Base-by-base conservation (phyloP, 352 stramenopile species). In the Globisporangium yorkense region DNA sequence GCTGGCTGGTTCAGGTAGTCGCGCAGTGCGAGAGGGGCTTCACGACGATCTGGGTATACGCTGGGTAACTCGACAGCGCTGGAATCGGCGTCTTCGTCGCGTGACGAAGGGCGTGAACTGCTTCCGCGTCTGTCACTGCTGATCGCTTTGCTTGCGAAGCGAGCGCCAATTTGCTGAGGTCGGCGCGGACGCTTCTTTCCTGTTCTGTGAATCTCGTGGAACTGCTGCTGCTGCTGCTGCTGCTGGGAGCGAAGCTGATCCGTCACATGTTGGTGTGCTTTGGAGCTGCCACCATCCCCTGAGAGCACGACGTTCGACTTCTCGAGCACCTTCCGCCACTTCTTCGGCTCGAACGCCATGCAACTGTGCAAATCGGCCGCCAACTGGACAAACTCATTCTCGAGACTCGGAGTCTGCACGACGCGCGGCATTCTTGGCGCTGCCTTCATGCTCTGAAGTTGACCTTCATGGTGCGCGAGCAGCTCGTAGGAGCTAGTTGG, bases 291-390 rank as follows among this genome's bases (percentile, higher is more conserved):
- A 29, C 40, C 47, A 20, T 29, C 21, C 3, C 15, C 39, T 21
- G 27, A 2, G 18, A 87, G 56, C 39, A 76, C 50, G 2, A 51
- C 51, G 2, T 57, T 61, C 0, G 73, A 82, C 44, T 72, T 69
- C 18, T 77, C 67, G 53, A 89, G 53, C 54, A 87, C 71, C 0
- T 67, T 50, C 1, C 63, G 65, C 77, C 77, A 89, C 56, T 72
- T 72, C 60, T 74, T 83, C 47, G 79, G 77, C 58, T 87, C 65
- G 48, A 87, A 89, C 5, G 65, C 59, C 57, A 74, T 76, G 63
- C 79, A 89, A 20, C 51, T 47, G 56, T 74, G 51, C 51, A 89
- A 48, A 12, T 79, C 76, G 0, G 54, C 67, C 24, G 75, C 76
- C 48, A 89, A 61, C 16, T 62, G 68, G 57, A 89, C 66, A 21